Evolutionary conservation across 495 filamentous ascomycete species (phyloP), one percentile per base, ranked within the genome.

Genomic region (Daldinia childiae): DNA sequence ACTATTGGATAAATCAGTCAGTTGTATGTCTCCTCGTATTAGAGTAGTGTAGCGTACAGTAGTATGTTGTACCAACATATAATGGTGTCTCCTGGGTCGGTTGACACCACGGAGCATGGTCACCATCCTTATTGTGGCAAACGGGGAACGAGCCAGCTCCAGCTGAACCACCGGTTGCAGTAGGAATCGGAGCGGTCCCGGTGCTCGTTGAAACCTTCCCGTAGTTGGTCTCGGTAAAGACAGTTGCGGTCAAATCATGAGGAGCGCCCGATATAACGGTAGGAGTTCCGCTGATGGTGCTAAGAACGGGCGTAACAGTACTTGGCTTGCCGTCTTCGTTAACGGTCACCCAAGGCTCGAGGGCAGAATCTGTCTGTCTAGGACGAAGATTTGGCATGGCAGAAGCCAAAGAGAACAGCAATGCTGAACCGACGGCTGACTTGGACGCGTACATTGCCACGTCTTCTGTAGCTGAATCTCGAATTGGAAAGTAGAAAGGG

Each of bases 321-420:
- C 71, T 78, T 19, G 80, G 76, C 5, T 59, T 62, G 43, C 80
- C 81, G 29, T 77, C 73, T 34, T 76, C 76, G 66, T 80, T 69
- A 57, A 84, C 81, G 2, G 80, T 78, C 9, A 83, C 79, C 82
- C 82, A 84, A 17, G 74, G 71, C 9, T 75, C 75, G 11, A 73
- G 59, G 34, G 75, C 72, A 8, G 65, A 27, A 29, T 72, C 71
- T 12, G 74, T 74, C 55, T 65, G 61, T 58, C 74, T 72, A 15
- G 72, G 72, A 39, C 48, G 68, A 34, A 74, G 6, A 38, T 68
- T 70, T 0, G 71, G 71, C 11, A 50, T 48, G 15, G 66, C 71
- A 55, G 71, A 64, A 7, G 64, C 64, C 21, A 68, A 51, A 2
- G 69, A 68, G 27, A 65, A 68, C 34, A 73, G 65, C 56, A 65